These are phyloP conservation scores for Trametes sp. DNA, from an alignment of 1,284 basidiomycete genomes.

Conservation along the genomic window DNA sequence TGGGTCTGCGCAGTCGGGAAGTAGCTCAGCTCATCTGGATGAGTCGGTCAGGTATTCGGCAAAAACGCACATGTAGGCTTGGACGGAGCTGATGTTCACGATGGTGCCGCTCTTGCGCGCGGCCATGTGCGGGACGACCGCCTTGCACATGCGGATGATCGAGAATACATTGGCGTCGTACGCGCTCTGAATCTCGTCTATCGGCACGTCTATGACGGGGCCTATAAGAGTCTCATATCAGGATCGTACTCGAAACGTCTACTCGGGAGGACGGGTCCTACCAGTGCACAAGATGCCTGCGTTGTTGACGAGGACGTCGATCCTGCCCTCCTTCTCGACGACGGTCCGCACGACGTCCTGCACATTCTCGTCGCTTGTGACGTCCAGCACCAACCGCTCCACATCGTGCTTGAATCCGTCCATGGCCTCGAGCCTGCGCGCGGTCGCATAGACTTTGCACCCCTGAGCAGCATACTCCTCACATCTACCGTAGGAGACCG, in stretches of 20 bases:
- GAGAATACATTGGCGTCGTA: constrained; percentile 75
- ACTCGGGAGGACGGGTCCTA: constrained; percentile 20
- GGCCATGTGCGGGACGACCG: constrained; percentile 77
- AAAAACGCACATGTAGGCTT: constrained; percentile 59
- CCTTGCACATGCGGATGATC: constrained; percentile 65
- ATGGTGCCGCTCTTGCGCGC: constrained; percentile 65
- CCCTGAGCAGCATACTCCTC: constrained; percentile 44
- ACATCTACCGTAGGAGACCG: constrained; percentile 42
- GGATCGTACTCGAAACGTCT: not conserved
- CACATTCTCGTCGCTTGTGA: constrained; percentile 41
- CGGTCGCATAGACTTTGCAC: constrained; percentile 50
- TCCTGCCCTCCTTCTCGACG: constrained; percentile 37
- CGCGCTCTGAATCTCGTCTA: constrained; percentile 57
- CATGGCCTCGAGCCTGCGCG: constrained; percentile 46
- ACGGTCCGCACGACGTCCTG: constrained; percentile 38
- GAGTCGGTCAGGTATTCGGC: not conserved
- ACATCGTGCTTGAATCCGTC: constrained; percentile 39
- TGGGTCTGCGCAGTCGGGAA: constrained; percentile 50
- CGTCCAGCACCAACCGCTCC: constrained; percentile 41
- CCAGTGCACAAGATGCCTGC: constrained; percentile 43
- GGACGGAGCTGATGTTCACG: constrained; percentile 77
- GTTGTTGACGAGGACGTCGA: constrained; percentile 43
- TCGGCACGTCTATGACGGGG: constrained; percentile 65
- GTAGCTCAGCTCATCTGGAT: not conserved
- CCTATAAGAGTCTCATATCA: constrained; percentile 46